These are phyloP conservation scores for Venturia carpophila DNA, from an alignment of 2,329 filamentous ascomycete genomes.

Conservation along the genomic window DNA sequence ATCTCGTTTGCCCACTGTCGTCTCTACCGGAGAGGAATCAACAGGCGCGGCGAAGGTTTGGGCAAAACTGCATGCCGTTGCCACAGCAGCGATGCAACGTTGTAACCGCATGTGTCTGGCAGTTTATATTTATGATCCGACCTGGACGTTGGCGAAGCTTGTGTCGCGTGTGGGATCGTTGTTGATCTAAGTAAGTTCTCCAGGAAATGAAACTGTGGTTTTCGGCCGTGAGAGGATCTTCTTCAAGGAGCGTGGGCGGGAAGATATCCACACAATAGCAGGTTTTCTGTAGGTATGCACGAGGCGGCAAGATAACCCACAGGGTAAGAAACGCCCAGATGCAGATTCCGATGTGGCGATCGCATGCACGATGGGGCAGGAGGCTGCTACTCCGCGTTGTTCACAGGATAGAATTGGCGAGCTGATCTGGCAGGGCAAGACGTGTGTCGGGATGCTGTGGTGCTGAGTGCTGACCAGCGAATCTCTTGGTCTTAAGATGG, in stretches of 20 bases:
- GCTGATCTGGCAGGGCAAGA: background rate
- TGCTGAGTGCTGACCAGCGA: background rate
- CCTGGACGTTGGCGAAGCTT: background rate
- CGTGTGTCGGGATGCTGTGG: background rate
- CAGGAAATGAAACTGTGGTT: background rate
- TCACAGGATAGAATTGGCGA: background rate
- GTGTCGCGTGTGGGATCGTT: conserved; percentile 3
- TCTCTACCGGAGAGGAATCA: background rate
- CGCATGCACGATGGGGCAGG: background rate
- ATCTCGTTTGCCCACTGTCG: background rate
- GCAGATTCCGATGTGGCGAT: background rate
- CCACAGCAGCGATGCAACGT: conserved; percentile 4
- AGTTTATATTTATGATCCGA: background rate
- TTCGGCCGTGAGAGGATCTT: background rate
- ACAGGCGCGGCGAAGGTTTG: conserved; percentile 13
- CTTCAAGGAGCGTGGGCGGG: background rate
- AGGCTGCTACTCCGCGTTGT: background rate
- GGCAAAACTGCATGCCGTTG: conserved; percentile 3
- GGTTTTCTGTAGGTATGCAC: background rate
- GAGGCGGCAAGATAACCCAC: background rate
- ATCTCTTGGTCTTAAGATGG: background rate
- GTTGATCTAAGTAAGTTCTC: background rate
- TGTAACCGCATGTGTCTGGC: conserved; percentile 2
- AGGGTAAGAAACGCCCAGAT: background rate
- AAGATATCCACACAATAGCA: background rate